phyloP scores from a whole-genome alignment of 2,329 filamentous ascomycete genomes.

The Fusarium phyllophilum region DNA sequence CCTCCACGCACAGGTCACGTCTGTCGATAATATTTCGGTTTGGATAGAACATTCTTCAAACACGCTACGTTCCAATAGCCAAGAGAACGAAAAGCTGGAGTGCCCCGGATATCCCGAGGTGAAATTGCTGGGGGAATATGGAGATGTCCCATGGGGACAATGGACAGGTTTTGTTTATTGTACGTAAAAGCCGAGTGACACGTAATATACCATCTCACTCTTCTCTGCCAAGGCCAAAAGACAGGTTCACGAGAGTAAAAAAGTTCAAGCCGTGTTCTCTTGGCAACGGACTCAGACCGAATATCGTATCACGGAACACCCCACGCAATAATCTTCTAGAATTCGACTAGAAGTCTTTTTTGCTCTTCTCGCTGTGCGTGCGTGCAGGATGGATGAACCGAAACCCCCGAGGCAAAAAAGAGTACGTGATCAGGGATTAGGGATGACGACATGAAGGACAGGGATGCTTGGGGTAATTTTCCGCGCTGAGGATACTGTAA shows the following conservation, averaged over 20 bases:
- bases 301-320: conserved; percentile 10
- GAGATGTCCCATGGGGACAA: conserved; percentile 39
- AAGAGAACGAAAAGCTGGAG: conserved; percentile 35
- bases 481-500: neutral
- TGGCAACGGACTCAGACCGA: conserved; percentile 22
- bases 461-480: conserved; percentile 14
- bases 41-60: neutral
- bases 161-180: conserved; percentile 25
- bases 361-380: neutral
- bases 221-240: neutral
- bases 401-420: conserved; percentile 8
- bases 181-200: conserved; percentile 38
- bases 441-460: conserved; percentile 27
- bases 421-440: conserved; percentile 14
- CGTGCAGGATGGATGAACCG: neutral
- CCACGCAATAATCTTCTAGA: conserved; percentile 36
- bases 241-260: neutral
- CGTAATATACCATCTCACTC: conserved; percentile 2
- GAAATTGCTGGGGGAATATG: conserved; percentile 25
- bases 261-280: neutral
- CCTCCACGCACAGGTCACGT: conserved; percentile 22
- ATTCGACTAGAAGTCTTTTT: conserved; percentile 34
- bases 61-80: conserved; percentile 1
- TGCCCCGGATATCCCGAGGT: conserved; percentile 22
- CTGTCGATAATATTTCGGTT: conserved; percentile 12